Conservation (phyloP, 179 eudicot species). For the Beta macrorhiza region DNA sequence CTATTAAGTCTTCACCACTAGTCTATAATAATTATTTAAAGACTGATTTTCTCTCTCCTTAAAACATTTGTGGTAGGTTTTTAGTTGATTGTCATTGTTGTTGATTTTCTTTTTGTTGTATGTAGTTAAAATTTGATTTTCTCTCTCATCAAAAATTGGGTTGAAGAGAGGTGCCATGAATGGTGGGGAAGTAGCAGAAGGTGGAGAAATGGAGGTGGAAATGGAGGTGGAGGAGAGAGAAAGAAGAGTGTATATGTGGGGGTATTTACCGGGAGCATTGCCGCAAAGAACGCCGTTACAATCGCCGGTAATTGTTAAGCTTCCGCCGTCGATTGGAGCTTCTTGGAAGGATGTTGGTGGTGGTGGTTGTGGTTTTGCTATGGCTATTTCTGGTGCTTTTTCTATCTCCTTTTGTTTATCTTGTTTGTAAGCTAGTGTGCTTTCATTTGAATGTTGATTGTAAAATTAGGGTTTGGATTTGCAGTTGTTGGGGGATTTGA, state of each 20-base stretch:
- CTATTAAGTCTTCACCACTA: neutral
- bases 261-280: slow-evolving; percentile 89
- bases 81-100: slow-evolving; percentile 15
- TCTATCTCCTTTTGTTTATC: neutral
- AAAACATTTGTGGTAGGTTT: slow-evolving; percentile 6
- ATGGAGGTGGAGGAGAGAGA: slow-evolving; percentile 45
- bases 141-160: slow-evolving; percentile 17
- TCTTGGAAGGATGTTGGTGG: slow-evolving; percentile 85
- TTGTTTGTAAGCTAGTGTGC: neutral
- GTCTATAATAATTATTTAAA: neutral
- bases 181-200: slow-evolving; percentile 45
- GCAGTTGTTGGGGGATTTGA: neutral
- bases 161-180: slow-evolving; percentile 37
- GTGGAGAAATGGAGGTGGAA: slow-evolving; percentile 46
- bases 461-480: neutral
- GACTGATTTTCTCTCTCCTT: too few species aligned
- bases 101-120: neutral
- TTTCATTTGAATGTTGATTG: neutral
- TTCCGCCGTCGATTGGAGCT: slow-evolving; percentile 43
- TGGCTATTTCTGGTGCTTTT: slow-evolving; percentile 76
- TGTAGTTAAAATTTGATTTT: neutral
- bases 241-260: slow-evolving; percentile 77
- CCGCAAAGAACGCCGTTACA: slow-evolving; percentile 82
- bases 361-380: slow-evolving; percentile 95
- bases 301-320: slow-evolving; percentile 58